Conservation (phyloP, 2,329 filamentous ascomycete genomes). For the Blastomyces silverae region DNA sequence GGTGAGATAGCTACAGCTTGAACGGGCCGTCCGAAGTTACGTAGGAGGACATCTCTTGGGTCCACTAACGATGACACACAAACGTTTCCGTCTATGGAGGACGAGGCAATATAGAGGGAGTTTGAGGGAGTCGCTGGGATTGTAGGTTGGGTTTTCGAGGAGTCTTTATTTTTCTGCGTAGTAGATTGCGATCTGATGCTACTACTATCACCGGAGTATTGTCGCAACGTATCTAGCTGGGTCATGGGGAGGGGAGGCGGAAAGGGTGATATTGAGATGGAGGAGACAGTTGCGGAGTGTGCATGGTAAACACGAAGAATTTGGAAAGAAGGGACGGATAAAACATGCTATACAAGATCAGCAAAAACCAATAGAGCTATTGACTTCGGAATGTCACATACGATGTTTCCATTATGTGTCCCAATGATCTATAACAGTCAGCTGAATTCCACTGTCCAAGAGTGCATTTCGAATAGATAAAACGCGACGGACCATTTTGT, state of each 20-base stretch:
- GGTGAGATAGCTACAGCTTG: slow-evolving; percentile 91
- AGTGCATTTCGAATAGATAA: slow-evolving; percentile 8
- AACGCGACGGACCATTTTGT: slow-evolving; percentile 73
- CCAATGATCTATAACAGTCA: slow-evolving; percentile 62
- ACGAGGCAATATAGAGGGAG: slow-evolving; percentile 85
- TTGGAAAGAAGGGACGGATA: slow-evolving; percentile 75
- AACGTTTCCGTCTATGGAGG: slow-evolving; percentile 92
- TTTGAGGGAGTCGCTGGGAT: slow-evolving; percentile 75
- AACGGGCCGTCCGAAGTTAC: slow-evolving; percentile 89
- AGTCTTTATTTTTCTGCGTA: slow-evolving; percentile 30
- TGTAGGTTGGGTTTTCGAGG: slow-evolving; percentile 23
- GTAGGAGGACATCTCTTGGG: slow-evolving; percentile 77
- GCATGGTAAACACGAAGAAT: slow-evolving; percentile 81
- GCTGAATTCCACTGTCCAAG: slow-evolving; percentile 11
- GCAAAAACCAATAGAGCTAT: slow-evolving; percentile 15
- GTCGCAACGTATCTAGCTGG: slow-evolving; percentile 34
- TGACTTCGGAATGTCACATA: slow-evolving; percentile 43
- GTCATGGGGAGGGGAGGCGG: slow-evolving; percentile 53
- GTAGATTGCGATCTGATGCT: slow-evolving; percentile 27
- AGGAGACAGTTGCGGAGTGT: slow-evolving; percentile 84
- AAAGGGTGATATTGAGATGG: slow-evolving; percentile 82
- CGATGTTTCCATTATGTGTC: slow-evolving; percentile 94
- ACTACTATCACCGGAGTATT: slow-evolving; percentile 28
- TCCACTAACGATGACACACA: slow-evolving; percentile 85
- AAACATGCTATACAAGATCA: slow-evolving; percentile 59